A percentile compares a stretch with the other conserved stretches of the same genome.
Evolutionary conservation across 2,329 filamentous ascomycete genomes (phyloP).

Genomic region (Metarhizium rileyi): DNA sequence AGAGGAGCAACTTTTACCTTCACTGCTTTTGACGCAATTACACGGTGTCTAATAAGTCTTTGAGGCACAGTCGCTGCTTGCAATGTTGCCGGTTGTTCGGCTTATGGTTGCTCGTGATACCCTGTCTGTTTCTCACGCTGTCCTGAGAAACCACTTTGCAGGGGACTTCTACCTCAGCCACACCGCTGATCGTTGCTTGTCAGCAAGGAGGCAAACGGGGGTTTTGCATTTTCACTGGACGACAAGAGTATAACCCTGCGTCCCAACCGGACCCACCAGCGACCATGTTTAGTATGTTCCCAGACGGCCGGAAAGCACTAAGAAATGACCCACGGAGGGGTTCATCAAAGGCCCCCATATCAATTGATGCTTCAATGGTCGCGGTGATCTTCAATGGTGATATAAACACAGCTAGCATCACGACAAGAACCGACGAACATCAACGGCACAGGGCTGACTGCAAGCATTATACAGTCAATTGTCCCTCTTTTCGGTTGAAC

Average conservation of each 20-base stretch:
- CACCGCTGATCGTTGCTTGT: constrained; percentile 1
- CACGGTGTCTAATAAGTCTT: not conserved
- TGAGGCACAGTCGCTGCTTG: not conserved
- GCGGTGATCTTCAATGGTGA: too few species aligned
- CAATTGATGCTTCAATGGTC: constrained; percentile 17
- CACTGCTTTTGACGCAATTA: not conserved
- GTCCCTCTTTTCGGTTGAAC: too few species aligned
- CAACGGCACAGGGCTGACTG: too few species aligned
- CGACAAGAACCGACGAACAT: too few species aligned
- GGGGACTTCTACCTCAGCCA: not conserved
- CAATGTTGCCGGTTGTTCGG: not conserved
- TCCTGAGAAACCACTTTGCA: not conserved
- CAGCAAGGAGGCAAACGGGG: not conserved
- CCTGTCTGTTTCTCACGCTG: not conserved
- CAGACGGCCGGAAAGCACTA: constrained; percentile 24
- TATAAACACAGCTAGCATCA: too few species aligned
- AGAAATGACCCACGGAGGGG: constrained; percentile 17
- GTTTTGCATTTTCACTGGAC: constrained; percentile 1
- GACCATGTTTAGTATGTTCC: constrained; percentile 19
- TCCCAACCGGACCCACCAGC: constrained; percentile 8
- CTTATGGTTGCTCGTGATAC: not conserved
- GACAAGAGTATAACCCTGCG: not conserved
- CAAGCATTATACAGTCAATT: too few species aligned
- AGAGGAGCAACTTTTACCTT: not conserved
- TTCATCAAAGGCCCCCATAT: constrained; percentile 15